Conservation (phyloP, 805 yeast genomes). For the Starmerella davenportii region DNA sequence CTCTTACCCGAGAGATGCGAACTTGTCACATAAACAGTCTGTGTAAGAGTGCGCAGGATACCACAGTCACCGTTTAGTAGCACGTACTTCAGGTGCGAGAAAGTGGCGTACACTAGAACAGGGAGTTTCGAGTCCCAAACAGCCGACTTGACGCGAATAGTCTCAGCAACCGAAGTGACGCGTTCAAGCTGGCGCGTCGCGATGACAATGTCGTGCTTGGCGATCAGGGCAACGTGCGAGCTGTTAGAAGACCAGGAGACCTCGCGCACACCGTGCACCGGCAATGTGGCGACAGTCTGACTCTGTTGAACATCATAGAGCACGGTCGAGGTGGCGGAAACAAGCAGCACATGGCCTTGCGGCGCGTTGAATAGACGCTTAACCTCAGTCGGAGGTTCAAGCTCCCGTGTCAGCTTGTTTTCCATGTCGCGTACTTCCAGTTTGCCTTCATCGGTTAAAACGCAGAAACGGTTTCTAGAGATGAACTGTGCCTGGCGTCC, state of each 20-base stretch:
- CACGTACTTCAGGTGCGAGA: slow-evolving; percentile 89
- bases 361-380: slow-evolving; percentile 52
- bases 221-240: slow-evolving; percentile 65
- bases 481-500: slow-evolving; percentile 80
- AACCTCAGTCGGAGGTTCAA: slow-evolving; percentile 38
- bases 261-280: slow-evolving; percentile 65
- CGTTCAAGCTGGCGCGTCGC: slow-evolving; percentile 54
- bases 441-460: slow-evolving; percentile 47
- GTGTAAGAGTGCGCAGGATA: slow-evolving; percentile 77
- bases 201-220: slow-evolving; percentile 83
- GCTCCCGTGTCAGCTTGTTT: slow-evolving; percentile 63
- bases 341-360: slow-evolving; percentile 64
- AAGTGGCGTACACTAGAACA: slow-evolving; percentile 78
- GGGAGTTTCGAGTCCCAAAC: slow-evolving; percentile 85
- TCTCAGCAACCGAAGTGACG: slow-evolving; percentile 79
- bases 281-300: slow-evolving; percentile 49
- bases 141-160: slow-evolving; percentile 89
- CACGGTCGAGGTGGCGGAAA: slow-evolving; percentile 55
- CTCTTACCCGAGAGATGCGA: slow-evolving; percentile 31
- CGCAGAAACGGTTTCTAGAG: slow-evolving; percentile 86
- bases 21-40: slow-evolving; percentile 51
- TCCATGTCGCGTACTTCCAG: slow-evolving; percentile 70
- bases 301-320: slow-evolving; percentile 87
- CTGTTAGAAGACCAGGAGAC: slow-evolving; percentile 81
- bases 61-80: slow-evolving; percentile 90